Conservation (phyloP, 768 basidiomycete species). For the Rhodotorula taiwanensis region DNA sequence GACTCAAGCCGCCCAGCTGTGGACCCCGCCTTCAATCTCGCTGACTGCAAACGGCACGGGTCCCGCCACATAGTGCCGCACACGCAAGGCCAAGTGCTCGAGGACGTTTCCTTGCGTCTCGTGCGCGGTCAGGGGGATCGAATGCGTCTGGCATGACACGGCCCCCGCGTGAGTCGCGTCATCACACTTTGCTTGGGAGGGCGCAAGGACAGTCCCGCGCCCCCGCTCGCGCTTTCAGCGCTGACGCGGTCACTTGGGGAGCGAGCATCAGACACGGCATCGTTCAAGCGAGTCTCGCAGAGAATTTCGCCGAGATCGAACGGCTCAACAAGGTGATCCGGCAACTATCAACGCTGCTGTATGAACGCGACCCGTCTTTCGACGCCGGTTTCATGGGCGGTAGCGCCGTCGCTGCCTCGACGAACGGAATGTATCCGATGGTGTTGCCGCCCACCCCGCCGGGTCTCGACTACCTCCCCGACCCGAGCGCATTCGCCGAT, state of each 20-base stretch:
- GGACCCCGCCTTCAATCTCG: too few relatives aligned
- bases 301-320: not conserved
- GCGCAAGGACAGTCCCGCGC: too few relatives aligned
- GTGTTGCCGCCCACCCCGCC: too few relatives aligned
- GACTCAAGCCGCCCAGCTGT: too few relatives aligned
- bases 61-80: constrained; percentile 4
- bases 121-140: not conserved
- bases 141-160: constrained; percentile 2
- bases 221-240: too few relatives aligned
- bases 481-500: too few relatives aligned
- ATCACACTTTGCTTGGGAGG: not conserved
- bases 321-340: constrained; percentile 2
- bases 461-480: too few relatives aligned
- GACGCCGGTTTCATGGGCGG: too few relatives aligned
- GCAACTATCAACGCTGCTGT: constrained; percentile 1
- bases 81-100: constrained; percentile 6
- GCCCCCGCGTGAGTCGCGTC: not conserved
- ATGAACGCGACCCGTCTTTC: constrained; percentile 11
- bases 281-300: not conserved
- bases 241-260: not conserved
- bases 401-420: too few relatives aligned
- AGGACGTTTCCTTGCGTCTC: not conserved
- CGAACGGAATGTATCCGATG: too few relatives aligned
- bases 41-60: too few relatives aligned
- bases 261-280: not conserved